Evolutionary conservation across 352 stramenopile genomes (phyloP), one percentile per base, ranked within the genome.

Genomic region (Phytophthora hibernalis): DNA sequence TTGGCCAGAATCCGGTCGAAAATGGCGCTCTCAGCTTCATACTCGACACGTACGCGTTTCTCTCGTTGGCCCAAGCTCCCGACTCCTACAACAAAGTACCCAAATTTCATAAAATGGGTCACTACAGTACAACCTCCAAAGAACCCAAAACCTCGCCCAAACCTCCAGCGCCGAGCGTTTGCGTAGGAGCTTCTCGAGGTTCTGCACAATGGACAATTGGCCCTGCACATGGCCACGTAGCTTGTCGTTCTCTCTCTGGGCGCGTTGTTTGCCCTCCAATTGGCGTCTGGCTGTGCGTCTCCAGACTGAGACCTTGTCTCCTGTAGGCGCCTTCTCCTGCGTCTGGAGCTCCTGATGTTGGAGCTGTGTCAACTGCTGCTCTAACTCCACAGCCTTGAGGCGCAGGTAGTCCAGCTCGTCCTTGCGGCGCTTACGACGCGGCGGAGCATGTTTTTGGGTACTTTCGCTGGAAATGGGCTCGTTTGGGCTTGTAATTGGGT

Each of bases 331-430:
- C 18, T 9, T 31, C 11, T 58, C 35, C 21, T 33, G 35, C 31
- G 15, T 12, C 15, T 43, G n/a, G 38, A 44, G 16, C 38, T 44
- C 38, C 16, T 44, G 38, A 3, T 12, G 38, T 12, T 44, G 38
- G 38, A 44, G 38, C 2, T 21, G 38, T n/a, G n/a, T 21, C 22
- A 86, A 62, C 38, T 80, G 60, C 21, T 61, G 18, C 42, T 80
- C 65, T 13, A 86, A 62, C 33, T 82, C 70, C 21, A 24, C 48
- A 0, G 74, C 56, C 33, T 74, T 78, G 15, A 67, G 40, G 15
- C 74, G 72, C 12, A 86, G 51, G 26, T 70, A 77, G 15, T 80
- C 70, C 21, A 86, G 62, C 61, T 86, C 78, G 40, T 83, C 69
- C 31, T 86, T 86, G 37, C 76, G 74, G 16, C 61, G 64, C 22